Conservation (phyloP, 83 land plant genomes). For the Larix sibirica region DNA sequence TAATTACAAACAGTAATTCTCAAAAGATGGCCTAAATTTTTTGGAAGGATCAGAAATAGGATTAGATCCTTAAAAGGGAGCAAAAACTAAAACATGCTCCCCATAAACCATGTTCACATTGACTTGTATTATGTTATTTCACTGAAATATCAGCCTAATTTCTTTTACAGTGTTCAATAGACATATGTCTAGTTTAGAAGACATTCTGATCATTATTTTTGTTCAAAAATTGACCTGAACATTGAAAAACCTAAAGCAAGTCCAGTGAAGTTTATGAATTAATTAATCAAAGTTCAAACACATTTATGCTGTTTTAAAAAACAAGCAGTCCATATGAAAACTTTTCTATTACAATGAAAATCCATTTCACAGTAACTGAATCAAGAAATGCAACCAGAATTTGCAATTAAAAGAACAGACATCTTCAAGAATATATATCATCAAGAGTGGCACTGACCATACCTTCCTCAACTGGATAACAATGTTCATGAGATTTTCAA, state of each 20-base stretch:
- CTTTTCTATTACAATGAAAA: background rate
- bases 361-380: background rate
- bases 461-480: conserved; percentile 95
- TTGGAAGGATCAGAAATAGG: background rate
- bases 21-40: background rate
- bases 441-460: background rate
- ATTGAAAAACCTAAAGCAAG: background rate
- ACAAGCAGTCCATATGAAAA: background rate
- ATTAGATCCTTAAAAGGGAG: background rate
- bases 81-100: background rate
- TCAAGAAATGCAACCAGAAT: background rate
- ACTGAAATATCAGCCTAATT: background rate
- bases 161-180: background rate
- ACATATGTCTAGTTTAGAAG: background rate
- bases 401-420: too few species aligned
- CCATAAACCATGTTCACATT: background rate
- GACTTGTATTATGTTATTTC: background rate
- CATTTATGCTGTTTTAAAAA: background rate
- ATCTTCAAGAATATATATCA: background rate
- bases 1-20: background rate
- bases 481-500: conserved; percentile 96
- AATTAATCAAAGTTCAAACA: background rate
- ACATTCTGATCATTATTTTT: background rate
- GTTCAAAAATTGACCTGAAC: background rate
- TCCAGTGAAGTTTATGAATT: background rate